These are phyloP conservation scores for Tilletia caries DNA, from an alignment of 1,284 basidiomycete species.

Conservation along the genomic window DNA sequence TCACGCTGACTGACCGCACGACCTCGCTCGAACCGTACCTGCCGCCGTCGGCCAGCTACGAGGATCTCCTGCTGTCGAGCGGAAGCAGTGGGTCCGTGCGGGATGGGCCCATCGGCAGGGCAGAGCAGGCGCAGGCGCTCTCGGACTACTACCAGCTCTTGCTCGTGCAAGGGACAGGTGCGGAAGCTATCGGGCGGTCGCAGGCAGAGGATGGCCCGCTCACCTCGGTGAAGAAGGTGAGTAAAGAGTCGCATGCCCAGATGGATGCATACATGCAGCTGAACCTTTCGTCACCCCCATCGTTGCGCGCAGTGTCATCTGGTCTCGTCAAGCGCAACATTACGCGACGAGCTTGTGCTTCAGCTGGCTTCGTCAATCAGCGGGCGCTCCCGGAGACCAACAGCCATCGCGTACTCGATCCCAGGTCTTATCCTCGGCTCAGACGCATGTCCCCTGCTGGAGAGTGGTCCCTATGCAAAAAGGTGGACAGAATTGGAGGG, in stretches of 20 bases:
- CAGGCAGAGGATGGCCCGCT: neutral
- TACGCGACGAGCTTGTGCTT: neutral
- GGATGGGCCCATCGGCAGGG: neutral
- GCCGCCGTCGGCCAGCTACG: conserved; percentile 1
- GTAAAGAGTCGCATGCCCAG: neutral
- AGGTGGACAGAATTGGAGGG: neutral
- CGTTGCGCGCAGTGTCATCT: neutral
- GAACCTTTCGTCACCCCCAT: neutral
- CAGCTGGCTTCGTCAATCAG: neutral
- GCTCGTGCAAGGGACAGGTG: neutral
- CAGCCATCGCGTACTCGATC: neutral
- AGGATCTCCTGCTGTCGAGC: neutral
- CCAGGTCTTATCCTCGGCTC: conserved; percentile 7
- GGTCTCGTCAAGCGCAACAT: neutral
- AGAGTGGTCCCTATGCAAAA: neutral
- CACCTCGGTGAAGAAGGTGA: conserved; percentile 3
- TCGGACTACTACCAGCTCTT: conserved; percentile 9
- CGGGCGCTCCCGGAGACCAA: neutral
- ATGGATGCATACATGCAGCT: neutral
- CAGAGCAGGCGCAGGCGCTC: neutral
- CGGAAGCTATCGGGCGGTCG: neutral
- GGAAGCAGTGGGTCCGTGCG: neutral
- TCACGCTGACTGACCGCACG: neutral
- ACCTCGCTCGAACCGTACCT: neutral
- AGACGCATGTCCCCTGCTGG: neutral